These are phyloP conservation scores for Ophiorrhiza pumila DNA, from an alignment of 257 asterid genomes.

Conservation along the genomic window DNA sequence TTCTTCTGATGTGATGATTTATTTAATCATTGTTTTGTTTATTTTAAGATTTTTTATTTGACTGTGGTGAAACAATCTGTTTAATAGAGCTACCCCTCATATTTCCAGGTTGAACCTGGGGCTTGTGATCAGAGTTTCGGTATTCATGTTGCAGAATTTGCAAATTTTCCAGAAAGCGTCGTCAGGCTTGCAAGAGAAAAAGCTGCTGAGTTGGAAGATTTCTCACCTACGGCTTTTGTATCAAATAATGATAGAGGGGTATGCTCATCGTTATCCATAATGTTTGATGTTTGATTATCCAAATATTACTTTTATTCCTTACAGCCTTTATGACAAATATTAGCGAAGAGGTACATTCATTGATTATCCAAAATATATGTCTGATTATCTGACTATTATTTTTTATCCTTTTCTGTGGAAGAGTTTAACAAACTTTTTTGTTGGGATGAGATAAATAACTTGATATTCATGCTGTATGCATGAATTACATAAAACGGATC, in stretches of 20 bases:
- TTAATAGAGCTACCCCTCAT: conserved; percentile 1
- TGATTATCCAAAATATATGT: background rate
- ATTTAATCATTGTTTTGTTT: background rate
- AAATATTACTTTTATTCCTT: background rate
- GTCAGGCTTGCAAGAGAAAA: conserved; percentile 87
- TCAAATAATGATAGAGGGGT: conserved; percentile 52
- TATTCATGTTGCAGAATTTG: conserved; percentile 97
- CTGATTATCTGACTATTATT: background rate
- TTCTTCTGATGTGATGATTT: background rate
- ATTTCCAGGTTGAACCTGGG: conserved; percentile 81
- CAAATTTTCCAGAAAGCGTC: conserved; percentile 90
- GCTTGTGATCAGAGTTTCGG: conserved; percentile 99
- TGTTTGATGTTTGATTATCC: background rate
- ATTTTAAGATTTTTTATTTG: background rate
- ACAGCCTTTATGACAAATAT: background rate
- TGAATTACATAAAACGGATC: background rate
- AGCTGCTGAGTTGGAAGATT: conserved; percentile 96
- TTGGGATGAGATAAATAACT: no score
- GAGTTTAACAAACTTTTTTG: no score
- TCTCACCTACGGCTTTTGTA: conserved; percentile 50
- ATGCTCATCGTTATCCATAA: conserved; percentile 14
- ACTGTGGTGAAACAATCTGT: conserved; percentile 13
- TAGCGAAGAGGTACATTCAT: background rate
- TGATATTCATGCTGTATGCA: background rate
- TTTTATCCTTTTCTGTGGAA: background rate